Evolutionary conservation across 192 early-diverging fungal species (phyloP), one percentile per base, ranked within the genome.

Genomic region (Coemansia sp.): DNA sequence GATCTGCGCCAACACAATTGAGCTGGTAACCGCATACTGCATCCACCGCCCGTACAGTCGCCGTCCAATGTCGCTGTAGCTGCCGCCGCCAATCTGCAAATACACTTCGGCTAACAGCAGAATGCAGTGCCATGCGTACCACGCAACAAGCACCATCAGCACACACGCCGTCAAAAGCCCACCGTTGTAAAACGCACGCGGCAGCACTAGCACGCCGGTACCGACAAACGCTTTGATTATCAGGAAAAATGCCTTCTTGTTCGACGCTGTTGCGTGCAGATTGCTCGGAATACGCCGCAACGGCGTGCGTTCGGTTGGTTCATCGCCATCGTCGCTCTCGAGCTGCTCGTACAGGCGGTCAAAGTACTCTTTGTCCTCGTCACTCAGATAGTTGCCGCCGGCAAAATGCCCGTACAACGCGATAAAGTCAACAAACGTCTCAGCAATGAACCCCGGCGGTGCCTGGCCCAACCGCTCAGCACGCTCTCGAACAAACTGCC

Each of bases 391-490:
- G 64, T 94, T 90, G 66, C 95, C 96, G 49, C 94, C 96, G 34
- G 91, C 96, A 84, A 95, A 98, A 72, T 93, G 95, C 34, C 93
- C 94, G 65, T 92, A 97, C 50, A 98, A 84, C 23, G 89, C 90
- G 54, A 98, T 84, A 71, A 98, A 97, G 69, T 98, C 96, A 37
- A 96, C 84, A 84, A 96, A 98, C 59, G 89, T 92, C 46, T 87
- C 78, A 2, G 96, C 93, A 54, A 95, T 77, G 14, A 88, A 76
- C 48, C 90, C 88, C 0, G 90, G 91, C 51, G 67, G 83, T 11
- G 68, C 68, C 17, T 84, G 83, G 48, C 91, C 94, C 57, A 82
- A 80, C 37, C 82, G 78, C 37, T 78, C 78, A 5, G 92, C 92
- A 48, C 93, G 87, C 65, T 88, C 81, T 21, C 85, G 83, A 42